Conservation (phyloP, 106 monocot genomes). For the Allium fistulosum region DNA sequence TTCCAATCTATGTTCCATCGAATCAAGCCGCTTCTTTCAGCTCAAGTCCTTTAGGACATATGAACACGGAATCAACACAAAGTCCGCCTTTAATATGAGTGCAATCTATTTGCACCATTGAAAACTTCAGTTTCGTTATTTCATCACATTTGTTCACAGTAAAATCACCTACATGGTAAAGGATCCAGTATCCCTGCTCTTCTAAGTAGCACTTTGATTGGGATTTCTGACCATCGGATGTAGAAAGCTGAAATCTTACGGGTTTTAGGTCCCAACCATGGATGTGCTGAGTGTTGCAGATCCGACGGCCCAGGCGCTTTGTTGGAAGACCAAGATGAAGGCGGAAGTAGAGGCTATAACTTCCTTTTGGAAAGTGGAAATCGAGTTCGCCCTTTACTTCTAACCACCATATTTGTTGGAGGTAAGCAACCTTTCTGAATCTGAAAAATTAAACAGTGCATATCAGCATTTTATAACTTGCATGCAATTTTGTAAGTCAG, state of each 20-base stretch:
- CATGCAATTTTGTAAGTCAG: no score
- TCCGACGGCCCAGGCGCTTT: constrained; percentile 30
- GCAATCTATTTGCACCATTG: constrained; percentile 58
- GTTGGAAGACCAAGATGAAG: constrained; percentile 36
- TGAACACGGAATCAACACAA: constrained; percentile 38
- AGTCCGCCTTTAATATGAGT: constrained; percentile 58
- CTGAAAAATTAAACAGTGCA: constrained; percentile 4
- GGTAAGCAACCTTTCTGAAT: constrained; percentile 37
- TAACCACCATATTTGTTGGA: constrained; percentile 51
- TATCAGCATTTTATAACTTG: no score
- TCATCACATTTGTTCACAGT: constrained; percentile 1
- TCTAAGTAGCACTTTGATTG: constrained; percentile 28
- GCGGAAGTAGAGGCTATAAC: constrained; percentile 43
- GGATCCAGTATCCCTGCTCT: constrained; percentile 30
- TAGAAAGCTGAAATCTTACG: constrained; percentile 36
- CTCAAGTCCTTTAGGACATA: constrained; percentile 30
- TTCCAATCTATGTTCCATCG: no score
- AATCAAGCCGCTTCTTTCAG: constrained; percentile 7
- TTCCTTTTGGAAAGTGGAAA: constrained; percentile 38
- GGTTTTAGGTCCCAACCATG: constrained; percentile 55
- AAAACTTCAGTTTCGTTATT: constrained; percentile 39
- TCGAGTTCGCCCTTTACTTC: constrained; percentile 37
- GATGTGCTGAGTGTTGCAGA: constrained; percentile 29
- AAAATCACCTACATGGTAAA: constrained; percentile 42
- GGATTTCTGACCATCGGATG: constrained; percentile 43